Base-by-base conservation (phyloP, 352 stramenopile genomes). In the Hyaloperonospora arabidopsidis region DNA sequence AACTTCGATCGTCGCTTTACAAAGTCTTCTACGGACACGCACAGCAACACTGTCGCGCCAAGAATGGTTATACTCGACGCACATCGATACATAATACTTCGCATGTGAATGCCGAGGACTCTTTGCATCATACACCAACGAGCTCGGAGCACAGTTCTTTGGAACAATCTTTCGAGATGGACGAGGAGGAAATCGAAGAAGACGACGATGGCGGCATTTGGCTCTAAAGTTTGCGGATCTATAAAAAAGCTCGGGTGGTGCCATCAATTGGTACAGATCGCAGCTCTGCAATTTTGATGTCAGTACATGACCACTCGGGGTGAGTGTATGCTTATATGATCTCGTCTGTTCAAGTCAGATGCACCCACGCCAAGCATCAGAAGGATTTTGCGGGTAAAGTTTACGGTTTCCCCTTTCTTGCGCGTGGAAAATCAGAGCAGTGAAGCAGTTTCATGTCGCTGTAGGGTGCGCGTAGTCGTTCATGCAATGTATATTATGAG, bases 141-240 rank as follows among this genome's bases (percentile, higher is more conserved):
- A 45, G 40, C 32, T 45, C 63, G 1, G 46, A 59, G 0, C 51
- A 65, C 21, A 63, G 65, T 12, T 51, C 43, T 14, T 57, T 67
- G 13, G 59, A 63, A 19, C 59, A 52, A 4, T 57, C 60, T 23
- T 59, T 68, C 19, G 70, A 79, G 15, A 50, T 63, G 11, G 65
- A 76, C 12, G 52, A 72, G 6, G 71, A 72, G 6, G 67, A 68
- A 12, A 55, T 61, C 36, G 56, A 65, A 39, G 52, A 58, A 67
- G 62, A 58, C 4, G 45, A 63, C 22, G 73, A 86, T 50, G 76
- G 76, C 1, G 76, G 76, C 2, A 56, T 87, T 12, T 87, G 74
- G 74, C 49, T 84, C 28, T 86, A 74, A 63, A n/a, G n/a, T 29
- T 12, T 36, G 54, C 22, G 14, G 5, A 47, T 21, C 15, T 18